Base-by-base conservation (phyloP, 176 grass and related monocot genomes). In the Juncus inflexus region DNA sequence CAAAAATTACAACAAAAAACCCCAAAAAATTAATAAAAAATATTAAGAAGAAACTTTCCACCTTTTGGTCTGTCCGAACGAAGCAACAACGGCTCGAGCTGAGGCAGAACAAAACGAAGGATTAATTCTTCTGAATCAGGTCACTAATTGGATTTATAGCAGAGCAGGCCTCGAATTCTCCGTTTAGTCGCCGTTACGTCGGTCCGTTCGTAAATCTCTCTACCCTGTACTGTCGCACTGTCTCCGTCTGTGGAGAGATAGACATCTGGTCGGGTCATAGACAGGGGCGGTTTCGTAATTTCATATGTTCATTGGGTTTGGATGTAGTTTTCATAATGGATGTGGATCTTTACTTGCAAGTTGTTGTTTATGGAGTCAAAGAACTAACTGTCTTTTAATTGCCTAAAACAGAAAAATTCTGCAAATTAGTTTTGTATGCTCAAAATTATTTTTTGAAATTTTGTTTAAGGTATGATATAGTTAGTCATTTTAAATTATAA, bases 181-280 rank as follows among this genome's bases (percentile, higher is more conserved):
- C 67, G 67, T 70, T 70, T 56, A 40, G 56, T 15, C 53, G 53
- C 65, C 65, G 65, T 68, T 40, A 53, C 19, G 37, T 68, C 65
- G 67, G 19, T 70, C 37, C 50, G 54, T 55, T 70, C 51, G 52
- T 40, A 55, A 70, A 55, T 41, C 50, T 70, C 50, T 70, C 66
- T 70, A 14, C 37, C 50, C 40, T 40, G 50, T 69, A 41, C 12
- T 52, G 66, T 56, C 67, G 67, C 67, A 42, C 38, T 70, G 67
- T 69, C 50, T 69, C 50, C 66, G 35, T 69, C 66, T 37, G 9
- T 55, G 66, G 66, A 69, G 37, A 40, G 37, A 40, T 36, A 16
- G 66, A 69, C 66, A 47, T 69, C 36, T 69, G 47, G 66, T 69
- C 66, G 43, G 64, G 64, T 35, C 4, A 35, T 4, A 8, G 35